Base-by-base conservation (phyloP, 1,284 basidiomycete species). In the Cutaneotrichosporon curvatum region DNA sequence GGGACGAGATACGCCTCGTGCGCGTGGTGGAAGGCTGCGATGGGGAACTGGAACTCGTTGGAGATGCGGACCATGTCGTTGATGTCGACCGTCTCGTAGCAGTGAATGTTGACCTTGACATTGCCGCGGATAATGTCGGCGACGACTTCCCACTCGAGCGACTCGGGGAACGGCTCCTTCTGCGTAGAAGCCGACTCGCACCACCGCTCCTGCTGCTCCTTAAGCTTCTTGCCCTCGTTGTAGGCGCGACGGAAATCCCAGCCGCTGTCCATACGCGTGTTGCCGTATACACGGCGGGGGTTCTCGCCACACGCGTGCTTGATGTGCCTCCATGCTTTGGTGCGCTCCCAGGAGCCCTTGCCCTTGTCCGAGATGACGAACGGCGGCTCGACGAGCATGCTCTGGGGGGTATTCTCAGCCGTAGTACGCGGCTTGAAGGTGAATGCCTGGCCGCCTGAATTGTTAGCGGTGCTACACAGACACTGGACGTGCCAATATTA, bases 1-100 rank as follows among this genome's bases (percentile, higher is more conserved):
- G 86, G 84, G 19, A 87, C 81, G 15, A 91, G 79, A 62, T 85
- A 91, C 0, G 88, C 81, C 65, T 88, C 85, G 54, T 81, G 80
- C 0, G 88, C 87, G 40, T 60, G 58, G 41, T 60, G 58, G 43
- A 60, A 53, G 4, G 49, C 43, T 1, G 58, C 47, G 15, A 60
- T 53, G 22, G 45, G 46, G 51, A 58, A 58, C 46, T 51, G 41
- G 77, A 90, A 94, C 68, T 88, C 85, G 67, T 87, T 85, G 16
- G 82, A 80, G 43, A 87, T 77, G 73, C 85, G 61, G 20, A 66
- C 61, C 30, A 70, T 54, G 22, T 67, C 46, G 58, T 88, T 85
- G 23, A 90, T 74, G 60, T 91, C 87, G 44, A 81, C 81, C 10
- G 84, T 77, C 69, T 85, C 82, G 51, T 87, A 86, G 56, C 84